phyloP scores from a whole-genome alignment of 108 stramenopile species.

The Fistulifera pelliculosa region DNA sequence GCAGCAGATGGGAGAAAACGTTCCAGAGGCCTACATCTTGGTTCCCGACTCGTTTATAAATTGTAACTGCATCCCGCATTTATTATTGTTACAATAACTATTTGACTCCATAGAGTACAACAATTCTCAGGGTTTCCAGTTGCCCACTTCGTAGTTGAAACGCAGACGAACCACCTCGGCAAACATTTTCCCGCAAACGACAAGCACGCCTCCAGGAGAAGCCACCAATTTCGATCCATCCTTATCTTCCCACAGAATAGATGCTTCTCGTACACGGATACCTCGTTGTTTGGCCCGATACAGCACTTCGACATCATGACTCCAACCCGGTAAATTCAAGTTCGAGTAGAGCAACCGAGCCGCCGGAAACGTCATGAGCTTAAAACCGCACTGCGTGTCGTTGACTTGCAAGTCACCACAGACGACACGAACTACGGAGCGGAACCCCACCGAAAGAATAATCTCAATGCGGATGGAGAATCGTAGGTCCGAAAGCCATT shows the following conservation, averaged over 20 bases:
- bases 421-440: conserved; percentile 23
- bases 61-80: too few species aligned
- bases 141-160: conserved; percentile 26
- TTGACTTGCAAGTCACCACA: conserved; percentile 26
- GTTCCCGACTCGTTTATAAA: too few species aligned
- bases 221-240: conserved; percentile 68
- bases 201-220: conserved; percentile 26
- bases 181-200: conserved; percentile 52
- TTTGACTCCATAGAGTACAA: too few species aligned
- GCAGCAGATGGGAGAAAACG: too few species aligned
- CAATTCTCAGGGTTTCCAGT: too few species aligned
- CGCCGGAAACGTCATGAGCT: conserved; percentile 50
- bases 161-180: conserved; percentile 48
- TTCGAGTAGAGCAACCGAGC: conserved; percentile 36
- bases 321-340: conserved; percentile 57
- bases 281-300: conserved; percentile 35
- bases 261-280: conserved; percentile 36
- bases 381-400: conserved; percentile 80
- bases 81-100: too few species aligned
- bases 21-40: too few species aligned
- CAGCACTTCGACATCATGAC: conserved; percentile 77
- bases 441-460: conserved; percentile 47
- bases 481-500: conserved; percentile 31
- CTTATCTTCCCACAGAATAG: conserved; percentile 61
- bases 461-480: conserved; percentile 10